Conservation (phyloP, 805 yeast genomes). For the Isabelozyma pseudorhagii region DNA sequence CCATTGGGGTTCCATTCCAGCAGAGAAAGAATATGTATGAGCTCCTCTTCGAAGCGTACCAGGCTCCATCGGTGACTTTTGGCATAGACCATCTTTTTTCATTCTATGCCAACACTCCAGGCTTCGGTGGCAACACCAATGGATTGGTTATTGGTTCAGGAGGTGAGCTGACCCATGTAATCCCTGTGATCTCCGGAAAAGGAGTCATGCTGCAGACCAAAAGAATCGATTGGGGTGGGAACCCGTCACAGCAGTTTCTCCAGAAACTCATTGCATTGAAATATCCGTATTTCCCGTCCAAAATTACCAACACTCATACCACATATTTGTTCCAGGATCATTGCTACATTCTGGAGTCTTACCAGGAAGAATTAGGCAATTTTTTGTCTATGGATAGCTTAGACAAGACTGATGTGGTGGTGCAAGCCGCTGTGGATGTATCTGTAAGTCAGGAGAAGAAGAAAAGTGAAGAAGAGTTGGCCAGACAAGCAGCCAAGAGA, state of each 20-base stretch:
- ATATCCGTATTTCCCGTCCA: conserved; percentile 88
- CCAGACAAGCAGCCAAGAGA: conserved; percentile 71
- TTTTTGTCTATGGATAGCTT: conserved; percentile 61
- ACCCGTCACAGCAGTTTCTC: conserved; percentile 62
- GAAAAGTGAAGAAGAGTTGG: conserved; percentile 81
- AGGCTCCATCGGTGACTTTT: conserved; percentile 67
- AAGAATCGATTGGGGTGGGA: conserved; percentile 91
- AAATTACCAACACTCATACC: conserved; percentile 60
- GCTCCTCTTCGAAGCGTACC: conserved; percentile 78
- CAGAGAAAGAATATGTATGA: conserved; percentile 80
- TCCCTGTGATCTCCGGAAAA: conserved; percentile 74
- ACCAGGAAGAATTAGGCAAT: conserved; percentile 55
- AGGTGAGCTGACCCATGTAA: conserved; percentile 73
- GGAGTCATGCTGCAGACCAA: conserved; percentile 68
- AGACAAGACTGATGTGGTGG: conserved; percentile 65
- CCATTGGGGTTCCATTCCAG: conserved; percentile 62
- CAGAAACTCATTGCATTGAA: conserved; percentile 66
- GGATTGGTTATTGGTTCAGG: conserved; percentile 87
- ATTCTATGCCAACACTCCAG: conserved; percentile 59
- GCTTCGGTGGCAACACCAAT: conserved; percentile 11
- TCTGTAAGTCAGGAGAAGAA: conserved; percentile 62
- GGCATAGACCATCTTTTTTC: conserved; percentile 86
- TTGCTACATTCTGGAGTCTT: conserved; percentile 74
- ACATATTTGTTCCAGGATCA: conserved; percentile 67
- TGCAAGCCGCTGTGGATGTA: conserved; percentile 75